A percentile compares a stretch with the other conserved stretches of the same genome.
Conservation (phyloP, 2,329 filamentous ascomycete species). For the Neospermospora avenae region DNA sequence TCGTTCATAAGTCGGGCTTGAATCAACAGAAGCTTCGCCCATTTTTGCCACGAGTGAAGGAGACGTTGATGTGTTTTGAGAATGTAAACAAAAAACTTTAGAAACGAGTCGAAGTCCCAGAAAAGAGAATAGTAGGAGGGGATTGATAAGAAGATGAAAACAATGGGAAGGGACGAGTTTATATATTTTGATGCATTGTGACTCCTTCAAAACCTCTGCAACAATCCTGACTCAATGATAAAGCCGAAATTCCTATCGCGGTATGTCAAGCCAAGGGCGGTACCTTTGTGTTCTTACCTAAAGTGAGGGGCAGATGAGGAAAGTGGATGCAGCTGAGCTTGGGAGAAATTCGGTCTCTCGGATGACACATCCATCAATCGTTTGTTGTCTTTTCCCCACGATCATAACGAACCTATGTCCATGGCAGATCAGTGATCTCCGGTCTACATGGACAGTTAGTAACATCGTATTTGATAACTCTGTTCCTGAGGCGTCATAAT, state of each 20-base stretch:
- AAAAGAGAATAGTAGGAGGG: not conserved
- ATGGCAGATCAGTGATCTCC: too few species aligned
- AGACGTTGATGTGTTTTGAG: not conserved
- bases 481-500: too few species aligned
- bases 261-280: not conserved
- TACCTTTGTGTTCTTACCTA: not conserved
- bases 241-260: not conserved
- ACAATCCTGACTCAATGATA: not conserved
- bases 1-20: conserved; percentile 22
- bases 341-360: too few species aligned
- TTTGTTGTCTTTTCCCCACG: too few species aligned
- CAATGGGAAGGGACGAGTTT: not conserved
- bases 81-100: too few species aligned
- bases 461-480: too few species aligned
- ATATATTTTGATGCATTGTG: not conserved
- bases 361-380: too few species aligned
- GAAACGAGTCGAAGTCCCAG: too few species aligned
- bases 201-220: not conserved
- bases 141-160: not conserved
- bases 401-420: too few species aligned
- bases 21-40: conserved; percentile 20
- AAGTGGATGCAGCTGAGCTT: too few species aligned
- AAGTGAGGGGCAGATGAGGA: too few species aligned
- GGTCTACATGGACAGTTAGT: too few species aligned
- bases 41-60: conserved; percentile 15